phyloP scores from a whole-genome alignment of 495 filamentous ascomycete species.

The Chlorociboria aeruginascens region DNA sequence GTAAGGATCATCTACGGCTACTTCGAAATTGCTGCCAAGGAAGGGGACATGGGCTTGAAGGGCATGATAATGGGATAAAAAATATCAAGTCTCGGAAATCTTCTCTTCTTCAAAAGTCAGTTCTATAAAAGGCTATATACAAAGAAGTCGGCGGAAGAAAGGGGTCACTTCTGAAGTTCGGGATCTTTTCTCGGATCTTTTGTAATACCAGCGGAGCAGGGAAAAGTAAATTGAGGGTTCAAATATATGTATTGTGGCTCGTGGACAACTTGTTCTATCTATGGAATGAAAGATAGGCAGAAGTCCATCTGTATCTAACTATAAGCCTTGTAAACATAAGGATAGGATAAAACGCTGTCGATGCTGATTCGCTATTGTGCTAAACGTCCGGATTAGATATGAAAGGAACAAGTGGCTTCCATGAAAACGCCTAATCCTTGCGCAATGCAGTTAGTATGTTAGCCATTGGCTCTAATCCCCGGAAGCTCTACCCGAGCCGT shows the following conservation, averaged over 20 bases:
- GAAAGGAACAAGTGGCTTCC: too few species aligned
- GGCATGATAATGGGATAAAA: slow-evolving; percentile 63
- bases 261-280: slow-evolving; percentile 5
- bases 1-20: slow-evolving; percentile 93
- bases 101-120: not conserved
- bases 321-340: slow-evolving; percentile 6
- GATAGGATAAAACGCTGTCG: too few species aligned
- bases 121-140: slow-evolving; percentile 5
- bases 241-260: slow-evolving; percentile 6
- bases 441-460: too few species aligned
- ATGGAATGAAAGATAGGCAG: not conserved
- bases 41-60: slow-evolving; percentile 92
- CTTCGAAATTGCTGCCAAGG: slow-evolving; percentile 98
- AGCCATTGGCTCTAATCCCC: too few species aligned
- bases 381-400: too few species aligned
- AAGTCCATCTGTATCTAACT: slow-evolving; percentile 6
- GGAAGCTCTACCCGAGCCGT: too few species aligned
- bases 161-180: not conserved
- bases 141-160: not conserved
- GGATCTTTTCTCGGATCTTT: not conserved
- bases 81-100: not conserved
- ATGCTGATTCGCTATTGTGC: too few species aligned
- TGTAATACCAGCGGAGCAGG: slow-evolving; percentile 3
- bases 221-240: not conserved
- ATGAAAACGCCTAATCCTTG: too few species aligned